A percentile compares a stretch with the other conserved stretches of the same genome.
These are phyloP conservation scores for Turnera subulata DNA, from an alignment of 345 rosid genomes.

Conservation along the genomic window DNA sequence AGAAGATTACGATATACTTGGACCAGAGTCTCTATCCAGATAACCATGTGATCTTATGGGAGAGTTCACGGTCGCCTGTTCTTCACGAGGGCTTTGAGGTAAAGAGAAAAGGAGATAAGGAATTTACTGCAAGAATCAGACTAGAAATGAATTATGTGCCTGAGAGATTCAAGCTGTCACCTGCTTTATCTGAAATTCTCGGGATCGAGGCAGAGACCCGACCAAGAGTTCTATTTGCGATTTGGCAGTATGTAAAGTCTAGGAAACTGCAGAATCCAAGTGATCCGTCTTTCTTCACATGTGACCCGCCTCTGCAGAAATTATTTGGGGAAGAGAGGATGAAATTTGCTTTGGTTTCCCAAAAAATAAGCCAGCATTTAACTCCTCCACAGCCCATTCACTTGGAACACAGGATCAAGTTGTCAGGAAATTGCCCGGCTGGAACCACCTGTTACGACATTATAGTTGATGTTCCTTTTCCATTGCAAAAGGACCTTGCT, in stretches of 20 bases:
- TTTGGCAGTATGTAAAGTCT: conserved; percentile 57
- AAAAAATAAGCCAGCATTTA: conserved; percentile 45
- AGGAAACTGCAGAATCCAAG: conserved; percentile 45
- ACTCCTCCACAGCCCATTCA: conserved; percentile 49
- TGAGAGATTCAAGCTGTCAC: conserved; percentile 52
- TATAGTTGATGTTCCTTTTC: conserved; percentile 49
- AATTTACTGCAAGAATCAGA: conserved; percentile 48
- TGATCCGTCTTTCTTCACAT: conserved; percentile 43
- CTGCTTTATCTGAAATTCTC: conserved; percentile 42
- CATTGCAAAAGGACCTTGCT: conserved; percentile 43
- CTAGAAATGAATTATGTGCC: conserved; percentile 54
- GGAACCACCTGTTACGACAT: conserved; percentile 58
- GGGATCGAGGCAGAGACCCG: conserved; percentile 55
- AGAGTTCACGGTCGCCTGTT: conserved; percentile 46
- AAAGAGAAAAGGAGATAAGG: conserved; percentile 59
- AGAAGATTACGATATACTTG: conserved; percentile 50
- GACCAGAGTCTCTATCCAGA: conserved; percentile 56
- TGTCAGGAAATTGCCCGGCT: conserved; percentile 47
- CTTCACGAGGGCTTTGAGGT: conserved; percentile 62
- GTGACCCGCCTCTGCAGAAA: conserved; percentile 50
- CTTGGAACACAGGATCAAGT: conserved; percentile 54
- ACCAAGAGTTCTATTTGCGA: conserved; percentile 43
- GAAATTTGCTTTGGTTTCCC: conserved; percentile 43
- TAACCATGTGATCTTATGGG: conserved; percentile 55
- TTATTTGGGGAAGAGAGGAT: conserved; percentile 53